phyloP scores from a whole-genome alignment of 805 yeast species.

The baker's yeast (Saccharomyces cerevisiae) region DNA sequence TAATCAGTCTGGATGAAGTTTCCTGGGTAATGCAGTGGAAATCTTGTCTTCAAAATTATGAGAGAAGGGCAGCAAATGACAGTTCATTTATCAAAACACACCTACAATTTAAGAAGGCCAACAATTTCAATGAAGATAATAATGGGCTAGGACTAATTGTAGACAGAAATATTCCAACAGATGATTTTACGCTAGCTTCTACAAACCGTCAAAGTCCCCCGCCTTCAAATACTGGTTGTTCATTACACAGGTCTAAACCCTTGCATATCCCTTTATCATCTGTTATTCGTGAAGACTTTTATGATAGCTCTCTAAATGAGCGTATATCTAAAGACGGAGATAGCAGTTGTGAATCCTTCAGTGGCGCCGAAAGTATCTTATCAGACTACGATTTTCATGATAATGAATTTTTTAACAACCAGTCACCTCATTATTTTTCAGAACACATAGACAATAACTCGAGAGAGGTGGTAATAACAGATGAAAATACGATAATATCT shows the following conservation, averaged over 20 bases:
- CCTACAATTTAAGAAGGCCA: background rate
- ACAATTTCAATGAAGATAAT: background rate
- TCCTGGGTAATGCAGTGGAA: constrained; percentile 26
- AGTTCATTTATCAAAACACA: background rate
- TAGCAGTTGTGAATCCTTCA: background rate
- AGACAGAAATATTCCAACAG: background rate
- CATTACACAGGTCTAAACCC: constrained; percentile 18
- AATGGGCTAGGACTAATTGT: background rate
- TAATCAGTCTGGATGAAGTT: constrained; percentile 17
- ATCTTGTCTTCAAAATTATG: constrained; percentile 10
- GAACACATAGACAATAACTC: background rate
- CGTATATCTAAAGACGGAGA: background rate
- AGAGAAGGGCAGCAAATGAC: constrained; percentile 1
- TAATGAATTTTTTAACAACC: background rate
- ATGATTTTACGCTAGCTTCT: background rate
- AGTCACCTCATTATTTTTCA: background rate
- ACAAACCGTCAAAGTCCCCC: background rate
- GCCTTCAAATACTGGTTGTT: background rate
- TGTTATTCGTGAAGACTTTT: constrained; percentile 1
- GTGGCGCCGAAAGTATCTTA: background rate
- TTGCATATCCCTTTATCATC: constrained; percentile 10
- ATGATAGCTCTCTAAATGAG: background rate
- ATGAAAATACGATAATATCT: background rate
- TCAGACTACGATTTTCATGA: background rate
- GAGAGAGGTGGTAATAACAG: background rate